Conservation (phyloP, 139 green algal species). For the Closterium sp. region DNA sequence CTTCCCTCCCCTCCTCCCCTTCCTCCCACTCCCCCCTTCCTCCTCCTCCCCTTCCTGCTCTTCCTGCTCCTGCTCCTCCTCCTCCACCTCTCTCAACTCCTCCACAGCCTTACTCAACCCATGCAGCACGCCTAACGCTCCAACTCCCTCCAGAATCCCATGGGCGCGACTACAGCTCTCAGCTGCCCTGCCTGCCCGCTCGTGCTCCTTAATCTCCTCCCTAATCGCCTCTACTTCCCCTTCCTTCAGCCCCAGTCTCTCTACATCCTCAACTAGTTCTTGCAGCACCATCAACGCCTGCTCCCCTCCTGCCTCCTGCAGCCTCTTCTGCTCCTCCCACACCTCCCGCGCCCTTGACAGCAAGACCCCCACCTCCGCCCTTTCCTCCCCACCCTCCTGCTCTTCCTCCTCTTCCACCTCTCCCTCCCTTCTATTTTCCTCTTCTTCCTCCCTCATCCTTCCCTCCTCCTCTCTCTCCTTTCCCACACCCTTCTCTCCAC, state of each 20-base stretch:
- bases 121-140: not conserved
- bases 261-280: constrained; percentile 12
- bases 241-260: not conserved
- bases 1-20: not conserved
- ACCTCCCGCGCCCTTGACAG: not conserved
- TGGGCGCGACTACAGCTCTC: not conserved
- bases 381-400: not conserved
- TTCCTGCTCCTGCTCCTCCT: not conserved
- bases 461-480: not conserved
- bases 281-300: not conserved
- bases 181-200: not conserved
- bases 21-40: not conserved
- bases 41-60: not conserved
- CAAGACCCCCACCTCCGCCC: constrained; percentile 10
- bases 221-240: not conserved
- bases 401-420: not conserved
- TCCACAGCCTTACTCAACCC: not conserved
- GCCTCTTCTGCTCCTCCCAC: not conserved
- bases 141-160: not conserved
- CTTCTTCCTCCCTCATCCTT: not conserved
- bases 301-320: not conserved
- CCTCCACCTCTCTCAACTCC: not conserved
- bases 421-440: not conserved
- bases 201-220: constrained; percentile 9
- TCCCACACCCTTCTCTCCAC: not conserved